phyloP scores from a whole-genome alignment of 192 early-diverging fungal genomes.

The Kappamyces sp. region DNA sequence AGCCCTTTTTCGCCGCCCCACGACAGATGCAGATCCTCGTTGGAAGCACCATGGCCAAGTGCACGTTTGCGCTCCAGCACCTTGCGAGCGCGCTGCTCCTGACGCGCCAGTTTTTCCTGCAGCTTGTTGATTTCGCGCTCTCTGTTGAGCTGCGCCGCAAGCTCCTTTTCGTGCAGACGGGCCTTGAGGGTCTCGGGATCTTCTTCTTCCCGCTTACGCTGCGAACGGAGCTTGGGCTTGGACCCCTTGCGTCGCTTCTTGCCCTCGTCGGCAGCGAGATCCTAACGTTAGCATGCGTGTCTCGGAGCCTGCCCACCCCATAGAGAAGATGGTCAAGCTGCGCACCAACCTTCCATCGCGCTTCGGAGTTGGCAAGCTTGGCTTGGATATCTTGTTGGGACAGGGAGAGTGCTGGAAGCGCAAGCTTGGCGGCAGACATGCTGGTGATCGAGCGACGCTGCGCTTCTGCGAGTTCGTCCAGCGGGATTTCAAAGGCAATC shows the following conservation, averaged over 20 bases:
- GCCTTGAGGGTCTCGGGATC: conserved; percentile 33
- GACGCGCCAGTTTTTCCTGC: conserved; percentile 40
- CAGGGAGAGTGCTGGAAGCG: conserved; percentile 36
- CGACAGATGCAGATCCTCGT: conserved; percentile 38
- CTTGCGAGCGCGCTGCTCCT: conserved; percentile 40
- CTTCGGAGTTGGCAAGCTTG: conserved; percentile 45
- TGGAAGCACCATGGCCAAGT: conserved; percentile 32
- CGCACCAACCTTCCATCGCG: conserved; percentile 46
- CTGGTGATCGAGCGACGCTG: neutral
- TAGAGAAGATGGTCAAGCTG: conserved; percentile 27
- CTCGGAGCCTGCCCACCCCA: conserved; percentile 9
- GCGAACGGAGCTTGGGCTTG: conserved; percentile 27
- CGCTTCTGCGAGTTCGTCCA: conserved; percentile 25
- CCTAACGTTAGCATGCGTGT: conserved; percentile 13
- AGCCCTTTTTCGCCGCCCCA: conserved; percentile 35
- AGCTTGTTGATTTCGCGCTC: conserved; percentile 41
- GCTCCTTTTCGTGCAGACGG: conserved; percentile 39
- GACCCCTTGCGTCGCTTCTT: conserved; percentile 15
- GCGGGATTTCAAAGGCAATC: conserved; percentile 50
- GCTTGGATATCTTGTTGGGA: conserved; percentile 34
- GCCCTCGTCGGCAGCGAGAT: conserved; percentile 22
- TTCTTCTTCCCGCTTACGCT: conserved; percentile 13
- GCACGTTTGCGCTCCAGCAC: conserved; percentile 46
- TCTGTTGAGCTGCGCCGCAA: conserved; percentile 35
- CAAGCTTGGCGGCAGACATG: conserved; percentile 21